Evolutionary conservation across 208 protist species (phyloP).

Genomic region (Leishmania arabica): DNA sequence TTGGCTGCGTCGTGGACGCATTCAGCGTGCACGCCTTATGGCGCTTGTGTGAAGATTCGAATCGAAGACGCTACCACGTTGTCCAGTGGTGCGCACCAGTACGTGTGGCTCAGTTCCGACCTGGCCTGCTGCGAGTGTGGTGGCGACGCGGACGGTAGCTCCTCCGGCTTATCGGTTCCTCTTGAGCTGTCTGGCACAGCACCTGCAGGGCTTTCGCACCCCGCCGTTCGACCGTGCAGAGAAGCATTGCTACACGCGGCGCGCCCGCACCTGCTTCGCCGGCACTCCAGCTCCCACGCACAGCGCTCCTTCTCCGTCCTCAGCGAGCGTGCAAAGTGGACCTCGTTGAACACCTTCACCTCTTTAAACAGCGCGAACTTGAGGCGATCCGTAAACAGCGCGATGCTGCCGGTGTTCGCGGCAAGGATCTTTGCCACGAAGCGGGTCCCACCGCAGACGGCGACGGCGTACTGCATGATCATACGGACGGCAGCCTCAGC

Average conservation of each 20-base stretch:
- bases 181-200: neutral
- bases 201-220: neutral
- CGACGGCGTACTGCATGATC: constrained; percentile 86
- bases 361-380: constrained; percentile 66
- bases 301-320: constrained; percentile 29
- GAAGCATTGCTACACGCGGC: constrained; percentile 1
- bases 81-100: constrained; percentile 25
- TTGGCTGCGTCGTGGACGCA: neutral
- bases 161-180: neutral
- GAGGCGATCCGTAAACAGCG: constrained; percentile 74
- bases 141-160: neutral
- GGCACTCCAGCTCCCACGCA: constrained; percentile 37
- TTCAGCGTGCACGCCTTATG: neutral
- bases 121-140: neutral
- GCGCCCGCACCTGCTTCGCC: neutral
- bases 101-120: neutral
- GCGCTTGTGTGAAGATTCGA: constrained; percentile 8
- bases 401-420: constrained; percentile 69
- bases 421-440: constrained; percentile 93
- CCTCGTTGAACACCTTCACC: constrained; percentile 86
- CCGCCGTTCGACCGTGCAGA: neutral
- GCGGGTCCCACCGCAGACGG: constrained; percentile 52
- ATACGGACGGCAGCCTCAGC: constrained; percentile 75
- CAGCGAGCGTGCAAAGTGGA: constrained; percentile 58
- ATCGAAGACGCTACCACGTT: constrained; percentile 13